Conservation (phyloP, 106 monocot genomes). For the Xerophyta viscosa region DNA sequence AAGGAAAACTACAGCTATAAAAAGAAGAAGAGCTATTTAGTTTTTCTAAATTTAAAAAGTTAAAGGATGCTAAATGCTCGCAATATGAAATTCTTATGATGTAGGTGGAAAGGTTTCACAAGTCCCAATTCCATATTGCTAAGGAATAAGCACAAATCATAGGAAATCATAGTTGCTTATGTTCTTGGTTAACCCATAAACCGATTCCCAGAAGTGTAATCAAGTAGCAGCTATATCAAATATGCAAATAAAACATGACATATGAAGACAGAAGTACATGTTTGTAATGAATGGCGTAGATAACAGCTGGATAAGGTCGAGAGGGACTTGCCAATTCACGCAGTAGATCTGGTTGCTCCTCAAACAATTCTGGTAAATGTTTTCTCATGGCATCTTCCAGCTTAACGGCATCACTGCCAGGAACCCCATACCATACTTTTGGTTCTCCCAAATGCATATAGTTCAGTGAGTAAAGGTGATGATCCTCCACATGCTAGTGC, state of each 20-base stretch:
- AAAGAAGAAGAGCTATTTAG: too few species aligned
- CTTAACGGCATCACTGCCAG: slow-evolving; percentile 68
- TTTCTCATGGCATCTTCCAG: slow-evolving; percentile 88
- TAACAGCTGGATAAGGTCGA: neutral
- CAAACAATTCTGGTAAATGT: slow-evolving; percentile 79
- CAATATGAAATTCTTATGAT: too few species aligned
- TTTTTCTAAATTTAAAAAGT: too few species aligned
- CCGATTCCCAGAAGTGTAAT: too few species aligned
- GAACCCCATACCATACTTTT: slow-evolving; percentile 97
- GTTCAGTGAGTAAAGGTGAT: slow-evolving; percentile 94
- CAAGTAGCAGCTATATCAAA: too few species aligned
- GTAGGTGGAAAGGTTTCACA: too few species aligned
- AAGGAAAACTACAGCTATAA: too few species aligned
- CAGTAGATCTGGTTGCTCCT: slow-evolving; percentile 85
- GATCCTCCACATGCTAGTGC: slow-evolving; percentile 94
- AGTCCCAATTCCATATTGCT: too few species aligned
- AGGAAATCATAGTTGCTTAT: too few species aligned
- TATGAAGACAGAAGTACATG: neutral
- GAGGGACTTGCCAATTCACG: slow-evolving; percentile 72
- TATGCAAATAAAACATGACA: slow-evolving; percentile 1
- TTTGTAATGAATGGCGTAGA: neutral
- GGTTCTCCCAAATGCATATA: slow-evolving; percentile 97
- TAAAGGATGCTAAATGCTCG: too few species aligned
- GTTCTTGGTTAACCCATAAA: too few species aligned
- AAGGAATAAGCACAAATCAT: too few species aligned